Evolutionary conservation across 2,329 filamentous ascomycete genomes (phyloP), one percentile per base, ranked within the genome.

Genomic region (Cladophialophora carrionii): DNA sequence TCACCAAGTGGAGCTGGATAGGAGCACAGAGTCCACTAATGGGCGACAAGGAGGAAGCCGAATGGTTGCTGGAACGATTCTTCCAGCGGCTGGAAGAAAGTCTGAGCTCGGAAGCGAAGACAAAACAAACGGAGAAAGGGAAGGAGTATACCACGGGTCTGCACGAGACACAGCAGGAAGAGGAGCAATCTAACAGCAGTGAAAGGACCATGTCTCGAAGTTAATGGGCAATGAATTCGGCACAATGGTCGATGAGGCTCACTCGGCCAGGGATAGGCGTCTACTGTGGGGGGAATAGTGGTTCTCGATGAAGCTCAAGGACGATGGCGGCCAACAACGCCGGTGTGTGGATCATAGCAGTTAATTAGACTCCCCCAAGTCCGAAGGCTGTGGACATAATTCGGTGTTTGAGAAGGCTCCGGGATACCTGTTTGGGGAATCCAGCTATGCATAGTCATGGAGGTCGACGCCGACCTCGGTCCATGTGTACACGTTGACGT

Each of bases 21-120:
- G 76, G 76, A 32, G 72, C 72, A 48, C 71, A 70, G 32, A 78
- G 75, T 67, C 78, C 78, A 2, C 68, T 79, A 41, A 73, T 80
- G 66, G 76, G 76, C 4, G 73, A 78, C 31, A 79, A 76, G 60
- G 75, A 75, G 56, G 79, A 81, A 69, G 74, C 79, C 31, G 74
- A 79, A 63, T 81, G 79, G 79, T 70, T 81, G 14, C 68, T 81
- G 34, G 74, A 77, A 62, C 74, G 75, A 46, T 66, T 81, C 54
- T 74, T 77, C 24, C 71, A 75, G 34, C 75, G 73, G 9, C 66
- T 81, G 53, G 78, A 81, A 65, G 68, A 71, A 31, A 78, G 76
- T 62, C 70, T 81, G 9, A 63, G 54, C 31, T 51, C 57, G 26
- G 57, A 62, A 58, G 56, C 37, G 22, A 57, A 59, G 31, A 57